phyloP scores from a whole-genome alignment of 306 rosid genomes.

The Oemleria cerasiformis region DNA sequence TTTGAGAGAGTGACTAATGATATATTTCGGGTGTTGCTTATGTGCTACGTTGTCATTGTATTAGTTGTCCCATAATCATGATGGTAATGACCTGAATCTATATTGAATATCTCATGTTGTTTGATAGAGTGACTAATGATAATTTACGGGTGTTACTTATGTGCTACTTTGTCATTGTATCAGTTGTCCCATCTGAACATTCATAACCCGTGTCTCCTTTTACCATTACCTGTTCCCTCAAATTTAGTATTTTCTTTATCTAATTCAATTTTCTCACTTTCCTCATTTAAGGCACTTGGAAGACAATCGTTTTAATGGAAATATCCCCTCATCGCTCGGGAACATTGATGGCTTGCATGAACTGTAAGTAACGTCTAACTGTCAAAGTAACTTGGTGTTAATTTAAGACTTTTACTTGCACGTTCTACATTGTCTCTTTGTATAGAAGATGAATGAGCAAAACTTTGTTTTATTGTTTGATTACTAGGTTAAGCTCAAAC shows the following conservation, averaged over 20 bases:
- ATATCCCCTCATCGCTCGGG: constrained; percentile 75
- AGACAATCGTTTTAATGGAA: constrained; percentile 71
- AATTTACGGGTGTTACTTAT: constrained; percentile 9
- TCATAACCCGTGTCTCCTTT: constrained; percentile 25
- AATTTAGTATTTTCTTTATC: constrained; percentile 12
- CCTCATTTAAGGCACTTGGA: constrained; percentile 65
- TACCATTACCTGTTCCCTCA: constrained; percentile 8
- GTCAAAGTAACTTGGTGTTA: not conserved
- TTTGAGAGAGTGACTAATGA: constrained; percentile 13
- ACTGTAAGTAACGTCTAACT: constrained; percentile 51
- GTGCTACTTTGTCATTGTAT: not conserved
- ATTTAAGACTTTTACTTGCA: not conserved
- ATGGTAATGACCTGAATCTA: constrained; percentile 5
- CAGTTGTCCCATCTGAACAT: constrained; percentile 14
- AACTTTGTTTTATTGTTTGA: not conserved
- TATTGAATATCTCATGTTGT: constrained; percentile 3
- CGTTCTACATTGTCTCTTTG: not conserved
- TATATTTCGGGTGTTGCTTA: constrained; percentile 12
- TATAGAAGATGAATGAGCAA: not conserved
- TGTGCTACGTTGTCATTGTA: not conserved
- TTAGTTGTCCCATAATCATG: not conserved
- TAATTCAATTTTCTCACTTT: constrained; percentile 13
- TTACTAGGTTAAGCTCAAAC: not conserved
- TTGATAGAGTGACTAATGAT: constrained; percentile 14
- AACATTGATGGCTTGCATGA: constrained; percentile 52